Evolutionary conservation across 768 basidiomycete genomes (phyloP), one percentile per base, ranked within the genome.

Genomic region (Dioszegia hungarica): DNA sequence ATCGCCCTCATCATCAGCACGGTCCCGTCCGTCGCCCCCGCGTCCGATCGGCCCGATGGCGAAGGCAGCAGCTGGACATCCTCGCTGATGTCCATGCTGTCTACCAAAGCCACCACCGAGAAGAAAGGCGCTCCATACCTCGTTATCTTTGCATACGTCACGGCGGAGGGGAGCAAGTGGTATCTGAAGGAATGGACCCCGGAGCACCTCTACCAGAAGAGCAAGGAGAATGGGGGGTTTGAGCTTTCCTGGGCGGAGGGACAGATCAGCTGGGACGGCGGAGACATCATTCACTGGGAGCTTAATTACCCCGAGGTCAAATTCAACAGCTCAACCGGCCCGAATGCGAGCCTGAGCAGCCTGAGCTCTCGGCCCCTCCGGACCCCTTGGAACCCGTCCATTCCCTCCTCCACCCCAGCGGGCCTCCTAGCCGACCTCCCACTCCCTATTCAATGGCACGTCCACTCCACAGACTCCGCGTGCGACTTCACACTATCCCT

Each of bases 361-460:
- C n/a, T n/a, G n/a, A n/a, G n/a, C 24, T 22, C 9, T 43, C 41
- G 14, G 33, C 47, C 31, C 8, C 29, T 19, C 19, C 49, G 49
- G 10, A 28, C 25, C 19, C 63, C 67, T 17, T 68, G 67, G 67
- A 14, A 46, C 37, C 57, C 60, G 5, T 38, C 44, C 2, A 59
- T 57, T 27, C 45, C 44, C 10, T 20, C 14, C 14, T 68, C 67
- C 5, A 68, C 63, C 3, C 67, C 67, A 5, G 67, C 63, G 2
- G 67, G 67, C 2, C 17, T 65, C 14, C 25, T 68, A 2, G 59
- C 64, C 14, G 24, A 44, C 14, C 25, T 61, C 10, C 67, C 67
- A 12, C 37, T 68, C 8, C 67, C 67, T 9, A 68, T 68, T 14
- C 67, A 68, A 57, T 68, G 67, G 67, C 67, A 68, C 50, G 62